Evolutionary conservation across 2,329 filamentous ascomycete species (phyloP).

Genomic region (Grosmannia penicillata): DNA sequence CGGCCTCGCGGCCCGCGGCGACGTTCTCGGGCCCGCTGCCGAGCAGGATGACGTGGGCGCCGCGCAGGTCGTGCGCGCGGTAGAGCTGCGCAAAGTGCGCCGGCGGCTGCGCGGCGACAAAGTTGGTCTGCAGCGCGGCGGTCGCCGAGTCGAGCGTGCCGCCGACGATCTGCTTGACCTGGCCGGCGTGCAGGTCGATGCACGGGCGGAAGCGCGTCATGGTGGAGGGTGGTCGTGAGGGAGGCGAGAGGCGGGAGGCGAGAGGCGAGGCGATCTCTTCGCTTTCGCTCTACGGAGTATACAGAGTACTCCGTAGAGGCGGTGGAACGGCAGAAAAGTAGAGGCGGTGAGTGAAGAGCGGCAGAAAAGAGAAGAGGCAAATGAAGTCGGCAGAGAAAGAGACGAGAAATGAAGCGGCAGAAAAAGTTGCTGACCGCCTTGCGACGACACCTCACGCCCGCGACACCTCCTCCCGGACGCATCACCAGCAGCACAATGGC

Average conservation of each 20-base stretch:
- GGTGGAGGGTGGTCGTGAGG: not conserved
- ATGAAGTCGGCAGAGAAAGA: not conserved
- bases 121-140: slow-evolving; percentile 70
- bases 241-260: not conserved
- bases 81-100: slow-evolving; percentile 74
- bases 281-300: not conserved
- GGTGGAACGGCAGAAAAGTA: too few relatives aligned
- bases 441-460: not conserved
- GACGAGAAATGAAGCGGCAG: not conserved
- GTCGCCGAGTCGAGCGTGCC: slow-evolving; percentile 66
- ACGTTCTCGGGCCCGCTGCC: slow-evolving; percentile 61
- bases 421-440: slow-evolving; percentile 5
- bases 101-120: slow-evolving; percentile 72
- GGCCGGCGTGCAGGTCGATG: slow-evolving; percentile 93
- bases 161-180: slow-evolving; percentile 97
- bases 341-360: too few relatives aligned
- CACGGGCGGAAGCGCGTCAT: slow-evolving; percentile 92
- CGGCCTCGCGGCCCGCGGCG: slow-evolving; percentile 60
- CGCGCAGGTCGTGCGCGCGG: slow-evolving; percentile 54
- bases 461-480: too few relatives aligned
- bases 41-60: slow-evolving; percentile 93
- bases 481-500: slow-evolving; percentile 19
- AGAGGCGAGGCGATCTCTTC: not conserved
- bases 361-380: too few relatives aligned
- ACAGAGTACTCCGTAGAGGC: too few relatives aligned